Evolutionary conservation across 2,329 filamentous ascomycete genomes (phyloP).

Genomic region (Proliferodiscus dingleyae): DNA sequence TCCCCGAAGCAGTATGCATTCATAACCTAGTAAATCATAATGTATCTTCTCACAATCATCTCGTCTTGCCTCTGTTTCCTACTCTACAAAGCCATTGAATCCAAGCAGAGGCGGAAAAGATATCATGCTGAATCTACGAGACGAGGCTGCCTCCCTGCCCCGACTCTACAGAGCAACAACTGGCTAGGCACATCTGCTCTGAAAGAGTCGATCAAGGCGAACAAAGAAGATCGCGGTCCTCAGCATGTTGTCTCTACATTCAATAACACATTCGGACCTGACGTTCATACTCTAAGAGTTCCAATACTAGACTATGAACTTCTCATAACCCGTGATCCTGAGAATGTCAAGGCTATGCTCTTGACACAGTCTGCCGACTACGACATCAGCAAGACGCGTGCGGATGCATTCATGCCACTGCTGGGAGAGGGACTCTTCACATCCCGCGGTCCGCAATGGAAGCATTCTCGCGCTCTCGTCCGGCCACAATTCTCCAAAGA

Average conservation of each 20-base stretch:
- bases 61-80: constrained; percentile 7
- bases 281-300: constrained; percentile 33
- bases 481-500: constrained; percentile 48
- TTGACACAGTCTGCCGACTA: constrained; percentile 29
- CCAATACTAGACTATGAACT: constrained; percentile 37
- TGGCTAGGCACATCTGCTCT: constrained; percentile 31
- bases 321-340: constrained; percentile 34
- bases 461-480: constrained; percentile 42
- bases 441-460: constrained; percentile 18
- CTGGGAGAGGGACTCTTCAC: constrained; percentile 25
- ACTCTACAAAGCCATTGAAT: constrained; percentile 24
- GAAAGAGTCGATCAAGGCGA: constrained; percentile 32
- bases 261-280: constrained; percentile 25
- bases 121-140: constrained; percentile 27
- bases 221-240: constrained; percentile 32
- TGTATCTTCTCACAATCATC: background rate
- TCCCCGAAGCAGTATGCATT: no score
- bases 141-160: constrained; percentile 31
- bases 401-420: constrained; percentile 30
- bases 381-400: constrained; percentile 33
- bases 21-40: background rate
- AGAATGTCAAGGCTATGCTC: constrained; percentile 32
- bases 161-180: constrained; percentile 30
- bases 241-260: constrained; percentile 32
- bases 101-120: constrained; percentile 23